Base-by-base conservation (phyloP, 169 alveolate genomes). In the Eimeria praecox region DNA sequence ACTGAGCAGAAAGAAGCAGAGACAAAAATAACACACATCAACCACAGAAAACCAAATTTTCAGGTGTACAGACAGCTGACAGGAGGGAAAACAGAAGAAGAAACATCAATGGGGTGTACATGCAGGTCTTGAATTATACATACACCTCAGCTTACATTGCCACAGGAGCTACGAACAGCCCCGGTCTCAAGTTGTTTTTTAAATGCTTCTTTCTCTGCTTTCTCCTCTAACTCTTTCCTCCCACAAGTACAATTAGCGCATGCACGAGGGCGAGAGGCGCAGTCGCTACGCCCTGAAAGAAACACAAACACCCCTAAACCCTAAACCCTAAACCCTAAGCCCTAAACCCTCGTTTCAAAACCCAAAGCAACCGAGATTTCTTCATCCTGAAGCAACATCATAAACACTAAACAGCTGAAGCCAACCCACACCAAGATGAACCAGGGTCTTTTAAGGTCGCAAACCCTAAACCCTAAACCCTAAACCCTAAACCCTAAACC, bases 191-290 rank as follows among this genome's bases (percentile, higher is more conserved):
- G 97, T 54, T 96, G 96, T 77, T 97, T 97, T 35, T 96, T 94
- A 5, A 64, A 75, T 35, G 80, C 95, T 46, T 91, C 95, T 49
- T 78, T 92, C 24, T 75, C 95, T 35, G 78, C 95, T 52, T 97
- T 97, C 75, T 96, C 97, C 66, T 97, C 97, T 12, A 97, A 97
- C 66, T 89, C 96, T 96, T 80, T 95, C 86, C 99, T 97, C 3
- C 99, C 99, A 94, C 99, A 99, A 9, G 98, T 97, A 97, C 99
- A 99, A 94, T 98, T 99, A 20, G 98, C 99, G 82, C 99, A 99
- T 16, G 99, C 99, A 86, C 98, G 98, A 16, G 99, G 99, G 56
- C 97, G 98, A n/a, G 99, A 97, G 92, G 97, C 96, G 86, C 99
- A 98, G 49, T 98, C 98, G 46, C 97, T 98, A 38, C 93, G 94